These are phyloP conservation scores for Chondrostereum purpureum DNA, from an alignment of 1,284 basidiomycete species.

Conservation along the genomic window DNA sequence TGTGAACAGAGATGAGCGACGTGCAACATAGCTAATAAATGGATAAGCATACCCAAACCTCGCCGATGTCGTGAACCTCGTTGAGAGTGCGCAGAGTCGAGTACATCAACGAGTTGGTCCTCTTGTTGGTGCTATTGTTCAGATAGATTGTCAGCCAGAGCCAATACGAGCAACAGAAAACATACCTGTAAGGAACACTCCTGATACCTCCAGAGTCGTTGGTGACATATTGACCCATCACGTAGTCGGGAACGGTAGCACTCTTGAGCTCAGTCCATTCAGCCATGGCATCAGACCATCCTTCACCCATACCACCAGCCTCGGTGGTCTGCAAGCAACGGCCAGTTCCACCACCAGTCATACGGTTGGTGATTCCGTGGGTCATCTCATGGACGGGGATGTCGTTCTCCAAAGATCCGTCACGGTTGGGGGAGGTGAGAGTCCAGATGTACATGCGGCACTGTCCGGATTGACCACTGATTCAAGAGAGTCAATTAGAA, in stretches of 20 bases:
- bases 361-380: too few species aligned
- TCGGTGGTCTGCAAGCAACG: conserved; percentile 41
- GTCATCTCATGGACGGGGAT: too few species aligned
- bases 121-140: too few species aligned
- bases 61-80: too few species aligned
- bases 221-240: conserved; percentile 15
- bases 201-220: conserved; percentile 28
- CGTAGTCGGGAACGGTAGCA: conserved; percentile 18
- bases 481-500: too few species aligned
- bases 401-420: conserved; percentile 33
- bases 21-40: background rate
- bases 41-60: conserved; percentile 28
- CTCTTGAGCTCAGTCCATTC: conserved; percentile 37
- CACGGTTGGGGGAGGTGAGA: conserved; percentile 23
- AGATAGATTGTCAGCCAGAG: too few species aligned
- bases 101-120: conserved; percentile 33
- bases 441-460: too few species aligned
- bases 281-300: too few species aligned
- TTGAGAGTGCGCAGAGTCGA: conserved; percentile 28
- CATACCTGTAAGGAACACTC: conserved; percentile 34
- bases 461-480: too few species aligned
- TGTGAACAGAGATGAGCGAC: conserved; percentile 46
- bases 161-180: too few species aligned
- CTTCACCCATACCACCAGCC: too few species aligned
- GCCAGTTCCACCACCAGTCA: conserved; percentile 39